Base-by-base conservation (phyloP, 768 basidiomycete species). In the Dioszegia aurantiaca region DNA sequence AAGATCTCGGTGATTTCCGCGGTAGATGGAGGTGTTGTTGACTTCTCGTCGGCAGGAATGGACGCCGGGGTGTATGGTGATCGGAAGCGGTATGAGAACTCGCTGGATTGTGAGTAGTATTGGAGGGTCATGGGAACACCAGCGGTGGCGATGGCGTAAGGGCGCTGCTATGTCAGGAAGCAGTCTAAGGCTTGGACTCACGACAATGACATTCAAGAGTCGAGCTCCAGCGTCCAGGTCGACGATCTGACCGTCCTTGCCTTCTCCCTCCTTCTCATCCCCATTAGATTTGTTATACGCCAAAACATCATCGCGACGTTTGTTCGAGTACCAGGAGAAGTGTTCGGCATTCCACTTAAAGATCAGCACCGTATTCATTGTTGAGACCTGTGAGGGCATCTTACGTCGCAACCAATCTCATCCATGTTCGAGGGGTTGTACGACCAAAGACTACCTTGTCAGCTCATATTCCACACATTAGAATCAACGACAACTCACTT, bases 361-460 rank as follows among this genome's bases (percentile, higher is more conserved):
- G 16, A 33, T 56, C 51, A 55, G 58, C 51, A 26, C 3, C 14
- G 40, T 16, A 12, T 19, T 17, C 26, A n/a, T 52, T 4, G 0
- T 23, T 23, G 28, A 24, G 16, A 21, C 3, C 26, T n/a, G 30
- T 48, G 23, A 14, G 17, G 4, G 11, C n/a, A 12, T 64, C 70
- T 62, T 47, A 72, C 70, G 44, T 75, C 73, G 72, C 97, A 93
- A 16, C 94, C 94, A 24, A 76, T 67, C 17, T 75, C 66, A 73
- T 97, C 92, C 37, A 82, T 81, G 77, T 97, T 98, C 51, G 81
- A 79, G 0, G 93, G 88, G 68, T 97, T 95, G 75, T 95, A 97
- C 59, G 89, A 90, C 94, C 94, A 97, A 5, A 97, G 77, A 1
- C 91, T 95, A 65, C 5, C 41, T 10, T 26, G n/a, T 55, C 16